phyloP scores from a whole-genome alignment of 2,329 filamentous ascomycete species.

The Apiospora sp. region DNA sequence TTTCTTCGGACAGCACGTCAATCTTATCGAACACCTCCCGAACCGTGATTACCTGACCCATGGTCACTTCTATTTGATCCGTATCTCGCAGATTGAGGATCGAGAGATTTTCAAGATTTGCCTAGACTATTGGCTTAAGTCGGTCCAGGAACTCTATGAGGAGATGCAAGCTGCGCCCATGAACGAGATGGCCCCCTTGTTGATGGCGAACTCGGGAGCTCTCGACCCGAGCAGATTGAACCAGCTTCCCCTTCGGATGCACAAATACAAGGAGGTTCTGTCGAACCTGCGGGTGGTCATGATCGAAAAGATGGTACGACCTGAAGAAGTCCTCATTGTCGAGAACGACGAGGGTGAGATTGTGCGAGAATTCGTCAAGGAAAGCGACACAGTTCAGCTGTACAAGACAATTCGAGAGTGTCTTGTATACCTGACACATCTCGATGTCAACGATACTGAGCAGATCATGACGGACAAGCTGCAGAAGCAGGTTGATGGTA shows the following conservation, averaged over 20 bases:
- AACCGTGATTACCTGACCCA: conserved; percentile 95
- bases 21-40: conserved; percentile 94
- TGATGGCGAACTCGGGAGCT: conserved; percentile 84
- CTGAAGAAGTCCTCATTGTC: conserved; percentile 98
- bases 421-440: conserved; percentile 93
- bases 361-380: conserved; percentile 98
- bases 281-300: conserved; percentile 96
- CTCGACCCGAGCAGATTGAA: conserved; percentile 84
- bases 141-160: conserved; percentile 97
- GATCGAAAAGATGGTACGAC: conserved; percentile 99
- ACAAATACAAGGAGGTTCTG: conserved; percentile 95
- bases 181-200: conserved; percentile 88
- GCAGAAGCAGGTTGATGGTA: conserved; percentile 90
- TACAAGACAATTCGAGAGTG: conserved; percentile 99
- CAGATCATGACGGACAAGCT: conserved; percentile 99
- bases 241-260: conserved; percentile 93
- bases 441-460: conserved; percentile 97
- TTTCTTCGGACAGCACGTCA: conserved; percentile 93
- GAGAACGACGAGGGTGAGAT: conserved; percentile 99
- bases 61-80: conserved; percentile 96
- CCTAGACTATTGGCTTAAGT: conserved; percentile 98
- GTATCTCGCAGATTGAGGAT: conserved; percentile 98
- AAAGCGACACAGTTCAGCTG: conserved; percentile 97
- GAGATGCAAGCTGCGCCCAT: conserved; percentile 98
- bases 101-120: conserved; percentile 99